A percentile compares a stretch with the other conserved stretches of the same genome.
Conservation (phyloP, 2,329 filamentous ascomycete genomes). For the Xylaria sp. region DNA sequence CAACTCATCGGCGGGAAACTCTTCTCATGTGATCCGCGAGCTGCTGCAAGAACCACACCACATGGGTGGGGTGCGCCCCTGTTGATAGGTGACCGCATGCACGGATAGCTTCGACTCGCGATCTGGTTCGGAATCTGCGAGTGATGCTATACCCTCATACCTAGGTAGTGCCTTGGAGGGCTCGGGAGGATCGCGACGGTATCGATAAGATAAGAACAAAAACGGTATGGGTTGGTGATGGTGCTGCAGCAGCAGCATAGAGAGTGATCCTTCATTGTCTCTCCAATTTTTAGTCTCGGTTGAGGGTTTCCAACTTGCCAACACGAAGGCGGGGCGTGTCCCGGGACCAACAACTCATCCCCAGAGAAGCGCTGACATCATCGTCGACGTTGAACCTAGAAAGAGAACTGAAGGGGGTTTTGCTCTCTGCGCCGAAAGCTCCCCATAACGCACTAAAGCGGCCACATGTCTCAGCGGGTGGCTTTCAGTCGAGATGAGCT, state of each 20-base stretch:
- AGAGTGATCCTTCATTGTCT: constrained; percentile 4
- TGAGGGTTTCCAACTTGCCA: neutral
- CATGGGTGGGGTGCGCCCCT: constrained; percentile 30
- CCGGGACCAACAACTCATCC: constrained; percentile 2
- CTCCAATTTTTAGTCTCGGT: neutral
- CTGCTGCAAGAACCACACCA: constrained; percentile 39
- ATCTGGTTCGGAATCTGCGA: constrained; percentile 14
- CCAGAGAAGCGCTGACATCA: constrained; percentile 15
- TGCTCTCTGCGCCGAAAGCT: constrained; percentile 5
- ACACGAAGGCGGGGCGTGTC: constrained; percentile 21
- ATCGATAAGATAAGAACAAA: constrained; percentile 9
- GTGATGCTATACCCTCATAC: constrained; percentile 10
- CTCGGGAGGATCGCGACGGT: constrained; percentile 14
- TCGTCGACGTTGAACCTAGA: constrained; percentile 18
- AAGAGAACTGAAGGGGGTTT: constrained; percentile 3
- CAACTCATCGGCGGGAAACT: constrained; percentile 36
- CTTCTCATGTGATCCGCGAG: constrained; percentile 39
- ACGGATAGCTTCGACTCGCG: constrained; percentile 22
- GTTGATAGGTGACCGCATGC: constrained; percentile 26
- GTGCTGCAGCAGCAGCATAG: neutral
- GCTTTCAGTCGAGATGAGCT: constrained; percentile 5
- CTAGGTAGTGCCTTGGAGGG: constrained; percentile 4
- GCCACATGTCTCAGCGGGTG: neutral
- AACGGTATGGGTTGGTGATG: too few species aligned
- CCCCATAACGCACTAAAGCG: constrained; percentile 19